Evolutionary conservation across 768 basidiomycete genomes (phyloP), one percentile per base, ranked within the genome.

Genomic region (Leccinum broughii): DNA sequence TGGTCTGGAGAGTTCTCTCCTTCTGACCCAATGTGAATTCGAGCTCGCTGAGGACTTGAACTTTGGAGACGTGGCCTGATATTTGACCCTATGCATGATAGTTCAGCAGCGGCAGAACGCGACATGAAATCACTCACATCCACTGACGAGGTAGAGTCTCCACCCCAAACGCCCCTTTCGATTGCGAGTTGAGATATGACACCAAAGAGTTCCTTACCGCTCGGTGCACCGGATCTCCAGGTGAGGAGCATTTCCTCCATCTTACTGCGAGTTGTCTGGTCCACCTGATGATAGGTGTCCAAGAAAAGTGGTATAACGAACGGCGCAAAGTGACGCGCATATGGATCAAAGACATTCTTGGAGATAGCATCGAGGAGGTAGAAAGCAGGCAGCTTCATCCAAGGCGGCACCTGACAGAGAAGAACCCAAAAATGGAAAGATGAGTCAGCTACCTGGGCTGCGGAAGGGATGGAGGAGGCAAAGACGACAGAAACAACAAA

Each of bases 211-310:
- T 95, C 92, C 55, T 85, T 85, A 37, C 91, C 85, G 35, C 80
- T 82, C 3, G 92, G 89, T 14, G 90, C 88, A 15, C 93, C 94
- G 24, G 86, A 89, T 44, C 95, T 83, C 97, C 97, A 99, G 6
- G 97, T 96, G 30, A 92, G 76, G 14, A 98, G 84, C 88, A 99
- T 94, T 75, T 99, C 97, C 71, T 96, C 93, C 92, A 99, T 95
- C 76, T 98, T 98, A 72, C 86, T 85, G 62, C 90, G 87, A 26
- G 93, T 96, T 46, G 75, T 76, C 54, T 86, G 85, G 70, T 97
- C 95, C 64, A 97, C 95, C 66, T 86, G 82, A 51, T 84, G 81
- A 76, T 98, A 98, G 30, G 95, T 88, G 64, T 92, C 86, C 65
- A 97, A 79, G 77, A 95, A 98, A 17, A 95, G 77, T 22, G 86